Evolutionary conservation across 2,329 filamentous ascomycete genomes (phyloP), one percentile per base, ranked within the genome.

Genomic region (Paracamarosporium sp.): DNA sequence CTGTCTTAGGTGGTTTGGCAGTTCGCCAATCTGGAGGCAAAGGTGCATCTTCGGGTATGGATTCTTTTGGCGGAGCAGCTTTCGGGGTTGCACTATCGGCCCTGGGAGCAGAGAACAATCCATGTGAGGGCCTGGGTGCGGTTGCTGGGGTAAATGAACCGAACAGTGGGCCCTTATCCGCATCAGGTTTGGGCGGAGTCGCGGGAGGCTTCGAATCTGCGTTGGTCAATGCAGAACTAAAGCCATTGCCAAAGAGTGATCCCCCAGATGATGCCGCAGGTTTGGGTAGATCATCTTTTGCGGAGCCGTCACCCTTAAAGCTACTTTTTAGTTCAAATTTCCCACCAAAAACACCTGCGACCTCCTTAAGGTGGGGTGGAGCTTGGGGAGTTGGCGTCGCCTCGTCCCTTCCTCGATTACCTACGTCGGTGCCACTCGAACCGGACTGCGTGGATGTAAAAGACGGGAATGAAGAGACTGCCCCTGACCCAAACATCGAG

Each of bases 271-370:
- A 73, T 22, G 74, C 71, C 22, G 76, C 71, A 15, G 83, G 78
- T 60, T 84, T 85, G 8, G 83, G 80, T 33, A 82, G 76, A 56
- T 89, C 86, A 24, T 90, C 83, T 56, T 86, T 87, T 1, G 85
- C 81, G 43, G 82, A 81, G 5, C 85, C 82, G 62, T 91, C 88
- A 8, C 83, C 81, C 67, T 88, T 86, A 77, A 92, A 92, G 1
- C 85, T 88, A 28, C 86, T 88, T 36, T 84, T 83, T 15, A 92
- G 79, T 64, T 90, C 89, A 77, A 92, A 92, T 0, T 85, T 83
- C 15, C 66, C 67, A 20, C 73, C 72, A 33, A 74, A 76, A 6
- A 78, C 57, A 30, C 72, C 71, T 48, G 45, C 31, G n/a, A 36
- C 20, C 22, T 68, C 61, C 45, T 63, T 36, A 45, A 68, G 68